Base-by-base conservation (phyloP, 305 asterid genomes). In the Withania somnifera region DNA sequence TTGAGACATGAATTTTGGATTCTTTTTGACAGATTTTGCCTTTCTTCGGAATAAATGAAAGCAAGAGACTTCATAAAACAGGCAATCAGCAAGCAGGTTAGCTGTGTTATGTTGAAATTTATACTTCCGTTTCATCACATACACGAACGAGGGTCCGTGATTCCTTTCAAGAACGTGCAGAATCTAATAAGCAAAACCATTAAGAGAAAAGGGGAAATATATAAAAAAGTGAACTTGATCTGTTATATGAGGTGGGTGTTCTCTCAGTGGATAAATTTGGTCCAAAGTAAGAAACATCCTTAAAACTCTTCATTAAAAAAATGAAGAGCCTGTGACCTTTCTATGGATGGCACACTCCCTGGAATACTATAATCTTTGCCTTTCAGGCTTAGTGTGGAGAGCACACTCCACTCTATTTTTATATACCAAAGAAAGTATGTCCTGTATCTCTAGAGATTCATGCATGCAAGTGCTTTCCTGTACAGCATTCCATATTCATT, bases 281-380 rank as follows among this genome's bases (percentile, higher is more conserved):
- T 17, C 56, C 58, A 28, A 75, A 51, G 3, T 50, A 47, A 73
- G 80, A 15, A 75, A 28, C 82, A 26, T 79, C 20, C 63, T 57
- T 58, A 34, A 57, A 57, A 79, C 26, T 47, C 22, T 82, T 5
- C 82, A 77, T 64, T 73, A 30, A 13, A 76, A 57, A 57, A 78
- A 45, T 58, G 30, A 58, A 81, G 81, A 75, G 68, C 81, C 81
- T 82, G 89, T 82, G 89, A 90, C 51, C 52, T 80, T 77, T 71
- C 81, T 84, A 83, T 87, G 85, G 82, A 81, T 80, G 83, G 85
- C 89, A 88, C 91, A 88, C 88, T 85, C 75, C 80, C 45, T 54
- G 56, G 73, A 71, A 78, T 86, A 84, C 36, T 82, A 8, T 84
- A 87, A 82, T 82, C 52, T 61, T 63, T 30, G 54, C 76, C 53